phyloP scores from a whole-genome alignment of 2,329 filamentous ascomycete genomes.

The Neophaeococcomyces aloes region DNA sequence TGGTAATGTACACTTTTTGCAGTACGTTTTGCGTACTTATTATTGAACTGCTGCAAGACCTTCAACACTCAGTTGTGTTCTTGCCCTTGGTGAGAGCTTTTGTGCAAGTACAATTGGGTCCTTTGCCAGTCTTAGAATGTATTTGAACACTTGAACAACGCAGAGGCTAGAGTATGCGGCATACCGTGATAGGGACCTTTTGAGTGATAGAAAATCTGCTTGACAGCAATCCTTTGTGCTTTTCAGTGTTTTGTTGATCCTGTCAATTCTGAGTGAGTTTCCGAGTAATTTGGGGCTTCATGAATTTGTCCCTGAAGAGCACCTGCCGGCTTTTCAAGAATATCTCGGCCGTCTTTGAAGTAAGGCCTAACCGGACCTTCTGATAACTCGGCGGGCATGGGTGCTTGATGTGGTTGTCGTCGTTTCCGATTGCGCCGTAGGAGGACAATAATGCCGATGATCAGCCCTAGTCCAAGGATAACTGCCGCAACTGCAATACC shows the following conservation, averaged over 20 bases:
- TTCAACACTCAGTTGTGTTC: no score
- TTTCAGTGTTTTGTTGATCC: neutral
- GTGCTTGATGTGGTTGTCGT: neutral
- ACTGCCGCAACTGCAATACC: conserved; percentile 33
- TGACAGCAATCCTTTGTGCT: no score
- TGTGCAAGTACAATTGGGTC: no score
- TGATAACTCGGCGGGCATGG: neutral
- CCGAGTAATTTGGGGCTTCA: neutral
- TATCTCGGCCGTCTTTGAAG: neutral
- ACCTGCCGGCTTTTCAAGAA: neutral
- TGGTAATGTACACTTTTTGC: no score
- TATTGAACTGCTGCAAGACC: no score
- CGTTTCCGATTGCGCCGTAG: neutral
- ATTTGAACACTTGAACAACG: no score
- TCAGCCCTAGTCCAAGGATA: neutral
- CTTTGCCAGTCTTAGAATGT: no score
- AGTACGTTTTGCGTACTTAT: no score
- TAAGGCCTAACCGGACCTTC: neutral
- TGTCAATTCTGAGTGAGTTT: neutral
- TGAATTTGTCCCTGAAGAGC: neutral
- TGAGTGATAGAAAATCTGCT: no score
- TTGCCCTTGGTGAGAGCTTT: no score
- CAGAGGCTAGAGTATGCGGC: no score
- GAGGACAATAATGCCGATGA: neutral
- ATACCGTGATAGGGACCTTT: no score